Evolutionary conservation across 768 basidiomycete species (phyloP).

Genomic region (Leucocoprinus sp.): DNA sequence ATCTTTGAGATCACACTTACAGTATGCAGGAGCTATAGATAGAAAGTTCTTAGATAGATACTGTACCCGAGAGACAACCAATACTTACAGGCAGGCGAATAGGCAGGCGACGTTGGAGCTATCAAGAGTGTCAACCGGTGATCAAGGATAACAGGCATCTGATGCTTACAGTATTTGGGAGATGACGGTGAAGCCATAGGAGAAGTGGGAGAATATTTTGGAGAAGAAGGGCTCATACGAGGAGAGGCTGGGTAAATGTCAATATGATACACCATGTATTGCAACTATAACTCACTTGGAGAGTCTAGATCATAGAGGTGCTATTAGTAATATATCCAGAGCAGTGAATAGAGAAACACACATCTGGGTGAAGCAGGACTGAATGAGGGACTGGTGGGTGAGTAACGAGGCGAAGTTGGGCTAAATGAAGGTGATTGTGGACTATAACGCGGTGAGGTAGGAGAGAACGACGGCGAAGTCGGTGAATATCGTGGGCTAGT

Average conservation of each 20-base stretch:
- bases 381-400: conserved; percentile 86
- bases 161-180: conserved; percentile 78
- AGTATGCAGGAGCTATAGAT: conserved; percentile 66
- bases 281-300: conserved; percentile 51
- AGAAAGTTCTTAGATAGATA: neutral
- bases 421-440: conserved; percentile 88
- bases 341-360: conserved; percentile 31
- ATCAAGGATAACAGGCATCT: neutral
- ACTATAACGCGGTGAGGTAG: conserved; percentile 77
- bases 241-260: conserved; percentile 49
- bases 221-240: conserved; percentile 83
- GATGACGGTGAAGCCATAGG: conserved; percentile 86
- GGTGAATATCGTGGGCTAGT: conserved; percentile 84
- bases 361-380: conserved; percentile 90
- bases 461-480: conserved; percentile 79
- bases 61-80: neutral
- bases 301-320: conserved; percentile 44
- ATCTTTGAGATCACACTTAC: conserved; percentile 31
- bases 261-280: conserved; percentile 18
- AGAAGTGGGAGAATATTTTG: conserved; percentile 90
- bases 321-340: conserved; percentile 14
- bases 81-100: conserved; percentile 79
- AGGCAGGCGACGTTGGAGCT: conserved; percentile 85
- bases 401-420: conserved; percentile 84
- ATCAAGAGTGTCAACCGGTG: conserved; percentile 12